Base-by-base conservation (phyloP, 768 basidiomycete species). In the Suillus lakei region DNA sequence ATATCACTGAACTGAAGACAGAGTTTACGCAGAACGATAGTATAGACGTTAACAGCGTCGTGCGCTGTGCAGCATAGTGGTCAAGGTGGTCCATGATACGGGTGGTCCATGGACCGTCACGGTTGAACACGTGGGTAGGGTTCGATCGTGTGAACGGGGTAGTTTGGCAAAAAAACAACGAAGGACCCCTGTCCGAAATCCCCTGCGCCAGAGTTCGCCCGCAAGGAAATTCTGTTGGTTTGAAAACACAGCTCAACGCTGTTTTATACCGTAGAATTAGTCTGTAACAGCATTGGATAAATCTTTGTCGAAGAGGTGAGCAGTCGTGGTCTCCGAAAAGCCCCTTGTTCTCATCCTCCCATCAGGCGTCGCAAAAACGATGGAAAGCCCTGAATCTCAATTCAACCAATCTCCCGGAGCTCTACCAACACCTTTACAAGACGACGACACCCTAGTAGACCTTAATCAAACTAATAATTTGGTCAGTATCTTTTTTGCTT, bases 341-440 rank as follows among this genome's bases (percentile, higher is more conserved):
- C 18, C 13, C 39, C 58, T 60, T 38, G 39, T 56, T 66, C 69
- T 67, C 63, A 78, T 75, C 69, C 75, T 69, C 69, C 64, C 75
- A 77, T 75, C 72, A 70, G 54, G 65, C 68, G 64, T 67, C 58
- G 60, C 67, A 76, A 77, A 78, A 77, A 77, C 75, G 46, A 77
- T 77, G 76, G 58, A 77, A 64, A 51, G 36, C 23, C 64, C 71
- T n/a, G 69, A 71, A 62, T 71, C 71, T 60, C 26, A 60, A 18
- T 65, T 60, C 69, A 77, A 78, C 62, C 63, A 28, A 5, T 32
- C 69, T 60, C 51, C 70, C 46, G 69, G 55, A 21, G 50, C 41
- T 63, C 5, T 59, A 36, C 48, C 66, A 58, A 58, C 39, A 39
- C n/a, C 60, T 5, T 64, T 66, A 46, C 38, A 46, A 18, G 68